Base-by-base conservation (phyloP, 139 green algal species). In the Tetraselmis striata region DNA sequence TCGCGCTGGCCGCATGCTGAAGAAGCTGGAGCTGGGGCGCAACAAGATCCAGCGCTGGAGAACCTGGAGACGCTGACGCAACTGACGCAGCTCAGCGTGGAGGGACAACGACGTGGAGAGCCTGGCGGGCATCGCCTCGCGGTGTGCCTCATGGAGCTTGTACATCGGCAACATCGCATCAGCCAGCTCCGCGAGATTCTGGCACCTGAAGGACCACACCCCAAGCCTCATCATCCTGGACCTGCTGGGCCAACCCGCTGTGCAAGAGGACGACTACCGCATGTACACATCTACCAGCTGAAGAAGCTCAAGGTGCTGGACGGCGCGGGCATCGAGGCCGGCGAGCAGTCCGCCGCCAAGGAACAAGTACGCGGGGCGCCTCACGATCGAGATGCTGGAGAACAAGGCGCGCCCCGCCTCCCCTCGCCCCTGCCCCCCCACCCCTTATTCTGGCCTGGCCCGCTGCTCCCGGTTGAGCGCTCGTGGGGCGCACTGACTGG, bases 261-360 rank as follows among this genome's bases (percentile, higher is more conserved):
- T 24, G 29, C 29, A 32, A 58, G 29, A 79, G 0, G 83, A 91
- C 5, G 89, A 93, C 77, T 95, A 94, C 86, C 84, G 89, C 27
- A 67, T 91, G 32, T 91, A 90, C 79, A 80, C n/a, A 85, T 95
- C 24, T 95, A 89, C 85, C 88, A 88, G 27, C 82, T 95, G 27
- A 84, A 88, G 22, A 89, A 89, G 31, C 90, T 95, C 77, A 94
- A 94, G 88, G 91, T 96, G 75, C 83, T 96, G n/a, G 91, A 96
- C 81, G 90, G 92, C 24, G 59, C 79, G 11, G 76, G 84, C 29
- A 87, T 94, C 25, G 87, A 88, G 18, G 84, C 91, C 22, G 80
- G 77, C 2, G 89, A 96, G 89, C 88, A 93, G 79, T 86, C 88
- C 2, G 86, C 89, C 22, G 90, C 91, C 31, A 88, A 86, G n/a